Evolutionary conservation across 495 filamentous ascomycete genomes (phyloP).

Genomic region (Talaromyces stipitatus): DNA sequence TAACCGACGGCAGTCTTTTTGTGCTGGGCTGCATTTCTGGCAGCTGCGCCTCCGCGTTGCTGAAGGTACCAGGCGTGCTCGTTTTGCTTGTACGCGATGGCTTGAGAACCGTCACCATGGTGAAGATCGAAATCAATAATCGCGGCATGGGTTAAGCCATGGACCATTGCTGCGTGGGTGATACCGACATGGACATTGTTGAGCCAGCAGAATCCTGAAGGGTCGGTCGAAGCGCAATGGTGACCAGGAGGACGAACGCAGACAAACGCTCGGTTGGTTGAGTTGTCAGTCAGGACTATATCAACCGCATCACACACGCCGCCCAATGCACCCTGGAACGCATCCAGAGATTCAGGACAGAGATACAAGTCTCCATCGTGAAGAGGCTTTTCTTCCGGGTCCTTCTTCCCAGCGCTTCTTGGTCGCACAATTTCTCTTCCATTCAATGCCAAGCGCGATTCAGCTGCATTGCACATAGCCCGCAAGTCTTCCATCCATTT

Average conservation of each 20-base stretch:
- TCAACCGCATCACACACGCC: slow-evolving; percentile 90
- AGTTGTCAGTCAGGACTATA: slow-evolving; percentile 59
- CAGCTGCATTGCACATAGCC: slow-evolving; percentile 71
- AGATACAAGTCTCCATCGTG: slow-evolving; percentile 87
- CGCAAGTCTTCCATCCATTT: slow-evolving; percentile 91
- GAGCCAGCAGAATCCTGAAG: slow-evolving; percentile 96
- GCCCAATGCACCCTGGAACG: slow-evolving; percentile 81
- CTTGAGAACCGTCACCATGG: slow-evolving; percentile 92
- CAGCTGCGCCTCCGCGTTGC: slow-evolving; percentile 41
- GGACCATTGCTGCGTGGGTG: slow-evolving; percentile 70
- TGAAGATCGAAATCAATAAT: slow-evolving; percentile 97
- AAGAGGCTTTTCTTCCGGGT: slow-evolving; percentile 41
- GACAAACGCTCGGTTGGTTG: slow-evolving; percentile 67
- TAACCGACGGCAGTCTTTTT: slow-evolving; percentile 88
- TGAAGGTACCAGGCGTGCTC: slow-evolving; percentile 64
- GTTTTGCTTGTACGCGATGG: slow-evolving; percentile 48
- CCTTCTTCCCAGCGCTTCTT: slow-evolving; percentile 33
- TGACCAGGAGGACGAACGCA: slow-evolving; percentile 83
- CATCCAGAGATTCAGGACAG: slow-evolving; percentile 73
- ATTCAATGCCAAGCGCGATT: slow-evolving; percentile 59
- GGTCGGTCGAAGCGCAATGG: slow-evolving; percentile 80
- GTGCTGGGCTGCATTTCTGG: slow-evolving; percentile 59
- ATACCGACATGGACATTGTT: slow-evolving; percentile 98
- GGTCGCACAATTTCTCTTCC: slow-evolving; percentile 70
- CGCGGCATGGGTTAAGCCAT: slow-evolving; percentile 86